A percentile compares a stretch with the other conserved stretches of the same genome.
Conservation (phyloP, 306 rosid species). For the Medicago ruthenica region DNA sequence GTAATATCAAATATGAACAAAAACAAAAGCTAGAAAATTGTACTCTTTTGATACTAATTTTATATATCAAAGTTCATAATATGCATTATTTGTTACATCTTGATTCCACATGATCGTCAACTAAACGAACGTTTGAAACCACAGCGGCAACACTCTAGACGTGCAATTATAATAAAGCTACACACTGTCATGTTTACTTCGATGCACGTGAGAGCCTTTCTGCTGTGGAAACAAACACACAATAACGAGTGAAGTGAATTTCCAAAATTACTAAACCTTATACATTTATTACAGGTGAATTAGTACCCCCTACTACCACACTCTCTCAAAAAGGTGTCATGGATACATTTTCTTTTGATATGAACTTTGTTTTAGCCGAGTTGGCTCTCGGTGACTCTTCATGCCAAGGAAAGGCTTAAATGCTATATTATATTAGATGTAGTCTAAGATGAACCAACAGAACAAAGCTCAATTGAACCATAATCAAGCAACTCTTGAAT, state of each 20-base stretch:
- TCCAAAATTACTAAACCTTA: conserved; percentile 31
- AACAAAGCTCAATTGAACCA: conserved; percentile 76
- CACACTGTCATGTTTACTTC: not conserved
- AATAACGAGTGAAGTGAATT: conserved; percentile 8
- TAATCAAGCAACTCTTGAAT: conserved; percentile 80
- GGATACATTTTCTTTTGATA: not conserved
- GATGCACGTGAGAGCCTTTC: not conserved
- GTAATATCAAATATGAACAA: conserved; percentile 29
- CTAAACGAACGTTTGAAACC: not conserved
- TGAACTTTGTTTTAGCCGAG: not conserved
- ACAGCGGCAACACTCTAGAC: not conserved
- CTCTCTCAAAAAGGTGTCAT: conserved; percentile 4
- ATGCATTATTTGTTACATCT: conserved; percentile 41
- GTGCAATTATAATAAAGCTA: not conserved
- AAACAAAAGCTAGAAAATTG: conserved; percentile 37
- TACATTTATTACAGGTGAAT: conserved; percentile 44
- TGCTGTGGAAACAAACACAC: not conserved
- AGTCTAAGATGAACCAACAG: conserved; percentile 52
- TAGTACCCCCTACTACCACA: conserved; percentile 19
- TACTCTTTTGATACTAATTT: conserved; percentile 30
- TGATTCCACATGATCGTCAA: conserved; percentile 23
- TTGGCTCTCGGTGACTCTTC: not conserved
- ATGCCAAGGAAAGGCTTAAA: not conserved
- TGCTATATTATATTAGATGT: not conserved
- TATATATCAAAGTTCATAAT: conserved; percentile 35